Conservation (phyloP, 495 filamentous ascomycete genomes). For the Trichoderma reesei region DNA sequence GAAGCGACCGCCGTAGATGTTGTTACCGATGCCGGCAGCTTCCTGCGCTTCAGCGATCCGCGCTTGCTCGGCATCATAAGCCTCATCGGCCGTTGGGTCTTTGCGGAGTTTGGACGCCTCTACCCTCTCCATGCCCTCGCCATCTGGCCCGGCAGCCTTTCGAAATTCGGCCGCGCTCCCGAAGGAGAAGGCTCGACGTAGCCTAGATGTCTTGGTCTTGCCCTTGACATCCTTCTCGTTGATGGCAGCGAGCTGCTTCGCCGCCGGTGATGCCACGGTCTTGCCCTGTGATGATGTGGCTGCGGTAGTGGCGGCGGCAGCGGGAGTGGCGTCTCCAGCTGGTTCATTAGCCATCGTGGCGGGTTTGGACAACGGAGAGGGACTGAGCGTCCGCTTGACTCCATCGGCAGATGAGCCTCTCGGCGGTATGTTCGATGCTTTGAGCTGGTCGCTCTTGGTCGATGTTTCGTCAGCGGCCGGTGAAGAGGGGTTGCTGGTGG, state of each 20-base stretch:
- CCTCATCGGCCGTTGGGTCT: conserved; percentile 62
- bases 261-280: conserved; percentile 55
- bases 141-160: conserved; percentile 51
- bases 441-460: conserved; percentile 42
- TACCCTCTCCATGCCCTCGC: conserved; percentile 34
- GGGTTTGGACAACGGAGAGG: conserved; percentile 85
- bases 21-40: conserved; percentile 79
- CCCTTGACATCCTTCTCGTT: conserved; percentile 58
- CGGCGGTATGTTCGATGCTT: conserved; percentile 54
- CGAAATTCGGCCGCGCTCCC: conserved; percentile 89
- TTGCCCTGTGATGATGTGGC: conserved; percentile 5
- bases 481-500: conserved; percentile 41
- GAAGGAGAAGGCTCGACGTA: conserved; percentile 93
- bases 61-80: conserved; percentile 62
- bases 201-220: conserved; percentile 77
- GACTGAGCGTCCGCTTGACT: conserved; percentile 53
- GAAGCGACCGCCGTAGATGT: conserved; percentile 86
- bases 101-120: conserved; percentile 61
- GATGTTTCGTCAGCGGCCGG: conserved; percentile 29
- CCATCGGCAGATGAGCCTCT: conserved; percentile 61
- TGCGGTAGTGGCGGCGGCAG: conserved; percentile 14
- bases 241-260: conserved; percentile 69
- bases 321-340: conserved; percentile 24
- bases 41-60: conserved; percentile 87
- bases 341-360: conserved; percentile 45